A percentile compares a stretch with the other conserved stretches of the same genome.
Evolutionary conservation across 768 basidiomycete species (phyloP).

Genomic region (Tremella yokohamensis): DNA sequence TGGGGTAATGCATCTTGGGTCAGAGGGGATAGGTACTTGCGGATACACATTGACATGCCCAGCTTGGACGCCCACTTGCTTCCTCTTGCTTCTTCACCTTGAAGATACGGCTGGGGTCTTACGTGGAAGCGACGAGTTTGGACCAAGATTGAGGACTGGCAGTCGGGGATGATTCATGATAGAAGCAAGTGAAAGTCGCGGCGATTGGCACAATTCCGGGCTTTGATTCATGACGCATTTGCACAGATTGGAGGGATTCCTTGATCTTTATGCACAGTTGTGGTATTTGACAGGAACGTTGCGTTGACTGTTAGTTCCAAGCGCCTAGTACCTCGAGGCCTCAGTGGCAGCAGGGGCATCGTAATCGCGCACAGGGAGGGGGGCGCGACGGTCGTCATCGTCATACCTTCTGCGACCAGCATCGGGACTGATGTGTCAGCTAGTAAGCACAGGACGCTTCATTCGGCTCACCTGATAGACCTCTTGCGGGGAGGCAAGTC

Average conservation of each 20-base stretch:
- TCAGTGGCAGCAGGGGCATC: slow-evolving; percentile 29
- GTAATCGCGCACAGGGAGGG: slow-evolving; percentile 31
- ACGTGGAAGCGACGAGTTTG: no score
- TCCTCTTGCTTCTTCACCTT: no score
- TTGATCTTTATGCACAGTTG: slow-evolving; percentile 1
- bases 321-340: slow-evolving; percentile 39
- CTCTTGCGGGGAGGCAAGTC: slow-evolving; percentile 27
- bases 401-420: slow-evolving; percentile 33
- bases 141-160: no score
- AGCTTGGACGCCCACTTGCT: no score
- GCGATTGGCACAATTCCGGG: no score
- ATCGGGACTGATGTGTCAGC: slow-evolving; percentile 14
- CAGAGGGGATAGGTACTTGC: no score
- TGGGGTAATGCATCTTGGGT: no score
- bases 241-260: neutral
- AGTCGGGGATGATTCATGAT: no score
- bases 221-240: neutral
- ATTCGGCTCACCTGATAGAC: slow-evolving; percentile 37
- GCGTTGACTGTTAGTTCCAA: neutral
- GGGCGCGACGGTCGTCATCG: slow-evolving; percentile 44
- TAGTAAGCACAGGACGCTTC: neutral
- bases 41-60: no score
- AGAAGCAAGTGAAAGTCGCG: no score
- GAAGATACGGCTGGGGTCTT: no score
- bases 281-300: slow-evolving; percentile 3